phyloP scores from a whole-genome alignment of 2,329 filamentous ascomycete genomes.

The Neurospora sp. region DNA sequence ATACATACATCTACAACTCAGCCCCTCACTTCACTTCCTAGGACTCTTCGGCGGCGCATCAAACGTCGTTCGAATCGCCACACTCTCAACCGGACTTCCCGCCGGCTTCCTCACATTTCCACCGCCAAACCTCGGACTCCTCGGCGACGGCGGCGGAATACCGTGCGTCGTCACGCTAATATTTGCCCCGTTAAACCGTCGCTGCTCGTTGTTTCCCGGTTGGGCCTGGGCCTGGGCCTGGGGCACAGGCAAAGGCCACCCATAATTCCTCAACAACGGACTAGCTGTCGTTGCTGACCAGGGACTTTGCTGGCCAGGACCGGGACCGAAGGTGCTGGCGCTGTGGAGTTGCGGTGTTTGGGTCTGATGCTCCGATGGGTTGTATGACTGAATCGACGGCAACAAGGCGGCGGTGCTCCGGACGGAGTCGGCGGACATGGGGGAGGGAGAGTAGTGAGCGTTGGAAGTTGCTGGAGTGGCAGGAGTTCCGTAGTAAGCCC shows the following conservation, averaged over 20 bases:
- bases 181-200: not conserved
- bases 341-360: constrained; percentile 1
- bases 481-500: constrained; percentile 6
- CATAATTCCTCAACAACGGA: constrained; percentile 9
- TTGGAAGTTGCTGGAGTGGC: constrained; percentile 15
- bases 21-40: not conserved
- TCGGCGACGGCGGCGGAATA: constrained; percentile 10
- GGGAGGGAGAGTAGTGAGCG: constrained; percentile 17
- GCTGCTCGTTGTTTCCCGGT: not conserved
- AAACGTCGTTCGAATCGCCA: constrained; percentile 30
- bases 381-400: constrained; percentile 17
- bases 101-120: constrained; percentile 12
- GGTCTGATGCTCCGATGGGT: constrained; percentile 18
- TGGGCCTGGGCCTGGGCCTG: not conserved
- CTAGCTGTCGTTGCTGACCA: constrained; percentile 9
- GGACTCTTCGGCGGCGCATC: constrained; percentile 22
- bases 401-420: constrained; percentile 28
- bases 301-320: constrained; percentile 5
- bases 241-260: constrained; percentile 5
- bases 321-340: constrained; percentile 2
- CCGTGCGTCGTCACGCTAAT: not conserved
- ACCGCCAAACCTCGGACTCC: constrained; percentile 4
- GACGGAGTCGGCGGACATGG: constrained; percentile 20
- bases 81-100: constrained; percentile 26
- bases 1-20: not conserved